Evolutionary conservation across 805 yeast species (phyloP).

Genomic region (Hyphopichia homilentoma): DNA sequence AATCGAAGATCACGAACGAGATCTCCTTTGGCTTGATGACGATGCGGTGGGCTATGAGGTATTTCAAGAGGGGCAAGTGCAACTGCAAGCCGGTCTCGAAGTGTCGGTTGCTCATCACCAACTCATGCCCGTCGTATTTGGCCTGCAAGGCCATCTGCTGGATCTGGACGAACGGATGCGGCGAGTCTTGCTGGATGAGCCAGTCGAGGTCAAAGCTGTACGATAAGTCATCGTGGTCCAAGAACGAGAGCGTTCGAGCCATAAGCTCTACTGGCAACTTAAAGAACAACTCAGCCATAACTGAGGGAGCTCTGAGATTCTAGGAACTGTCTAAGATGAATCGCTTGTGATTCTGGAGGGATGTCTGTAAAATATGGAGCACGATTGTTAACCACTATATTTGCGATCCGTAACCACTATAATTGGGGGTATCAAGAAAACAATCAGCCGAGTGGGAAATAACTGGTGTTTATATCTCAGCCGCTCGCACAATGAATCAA

Average conservation of each 20-base stretch:
- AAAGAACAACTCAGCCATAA: constrained; percentile 3
- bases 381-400: too few species aligned
- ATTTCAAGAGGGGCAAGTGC: constrained; percentile 8
- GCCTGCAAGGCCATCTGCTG: constrained; percentile 8
- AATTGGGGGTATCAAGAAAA: too few species aligned
- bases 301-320: constrained; percentile 1
- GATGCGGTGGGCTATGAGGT: constrained; percentile 13
- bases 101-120: constrained; percentile 6
- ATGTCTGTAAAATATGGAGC: too few species aligned
- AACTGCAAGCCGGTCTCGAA: not conserved
- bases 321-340: too few species aligned
- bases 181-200: not conserved
- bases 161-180: constrained; percentile 3
- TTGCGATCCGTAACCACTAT: too few species aligned
- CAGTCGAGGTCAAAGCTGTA: constrained; percentile 6
- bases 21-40: constrained; percentile 17
- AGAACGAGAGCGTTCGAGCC: constrained; percentile 2
- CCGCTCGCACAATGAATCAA: too few species aligned
- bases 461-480: too few species aligned
- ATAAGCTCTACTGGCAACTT: constrained; percentile 9
- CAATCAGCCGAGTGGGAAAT: too few species aligned
- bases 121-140: constrained; percentile 3
- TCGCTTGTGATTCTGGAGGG: too few species aligned
- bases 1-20: constrained; percentile 11
- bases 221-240: constrained; percentile 4